Evolutionary conservation across 2,329 filamentous ascomycete species (phyloP).

Genomic region (Metarhizium humberi): DNA sequence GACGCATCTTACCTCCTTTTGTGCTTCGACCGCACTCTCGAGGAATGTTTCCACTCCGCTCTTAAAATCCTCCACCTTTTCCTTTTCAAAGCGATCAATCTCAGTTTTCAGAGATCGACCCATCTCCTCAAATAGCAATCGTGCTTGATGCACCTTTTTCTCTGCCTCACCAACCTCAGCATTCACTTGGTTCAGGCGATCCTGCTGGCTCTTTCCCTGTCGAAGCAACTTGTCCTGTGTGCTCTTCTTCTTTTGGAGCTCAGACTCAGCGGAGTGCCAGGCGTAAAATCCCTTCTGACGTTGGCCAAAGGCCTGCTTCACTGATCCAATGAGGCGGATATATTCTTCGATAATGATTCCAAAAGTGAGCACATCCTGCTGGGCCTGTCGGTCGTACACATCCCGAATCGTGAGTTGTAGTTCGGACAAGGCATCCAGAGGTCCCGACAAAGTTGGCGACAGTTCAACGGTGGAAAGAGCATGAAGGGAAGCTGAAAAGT

Average conservation of each 20-base stretch:
- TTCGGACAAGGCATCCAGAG: conserved; percentile 84
- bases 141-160: conserved; percentile 80
- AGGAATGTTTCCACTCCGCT: conserved; percentile 95
- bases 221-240: conserved; percentile 91
- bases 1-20: conserved; percentile 72
- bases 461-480: conserved; percentile 87
- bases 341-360: conserved; percentile 98
- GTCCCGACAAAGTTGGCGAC: conserved; percentile 77
- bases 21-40: conserved; percentile 92
- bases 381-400: conserved; percentile 90
- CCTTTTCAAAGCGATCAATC: conserved; percentile 85
- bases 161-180: conserved; percentile 95
- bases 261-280: conserved; percentile 86
- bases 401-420: conserved; percentile 90
- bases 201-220: conserved; percentile 92
- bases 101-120: conserved; percentile 84
- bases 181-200: conserved; percentile 82
- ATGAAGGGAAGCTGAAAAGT: conserved; percentile 90
- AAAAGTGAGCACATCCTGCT: conserved; percentile 91
- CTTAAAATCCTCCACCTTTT: conserved; percentile 99
- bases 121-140: conserved; percentile 94
- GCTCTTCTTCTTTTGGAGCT: conserved; percentile 80
- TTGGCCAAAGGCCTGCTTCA: conserved; percentile 87
- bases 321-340: conserved; percentile 86
- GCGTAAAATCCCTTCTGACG: conserved; percentile 92